A percentile compares a stretch with the other conserved stretches of the same genome.
These are phyloP conservation scores for Leccinum fibrillosum DNA, from an alignment of 768 basidiomycete genomes.

Conservation along the genomic window DNA sequence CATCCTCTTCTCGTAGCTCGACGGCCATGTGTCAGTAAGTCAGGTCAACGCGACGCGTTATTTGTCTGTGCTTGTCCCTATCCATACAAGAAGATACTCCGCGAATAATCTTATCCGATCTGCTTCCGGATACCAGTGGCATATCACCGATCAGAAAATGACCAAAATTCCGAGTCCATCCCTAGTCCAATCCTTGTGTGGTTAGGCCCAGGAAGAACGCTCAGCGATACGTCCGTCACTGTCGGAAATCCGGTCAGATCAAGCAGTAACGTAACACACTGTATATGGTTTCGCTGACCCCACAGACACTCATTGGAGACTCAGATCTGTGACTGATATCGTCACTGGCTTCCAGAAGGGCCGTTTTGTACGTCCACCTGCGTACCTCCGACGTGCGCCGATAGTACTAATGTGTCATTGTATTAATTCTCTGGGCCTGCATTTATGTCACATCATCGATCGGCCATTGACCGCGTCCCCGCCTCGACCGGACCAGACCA, in stretches of 20 bases:
- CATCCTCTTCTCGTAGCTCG: conserved; percentile 46
- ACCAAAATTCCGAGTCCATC: background rate
- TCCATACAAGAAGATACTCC: background rate
- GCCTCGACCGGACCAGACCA: background rate
- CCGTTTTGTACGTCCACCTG: background rate
- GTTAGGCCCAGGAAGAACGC: background rate
- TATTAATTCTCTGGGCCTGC: background rate
- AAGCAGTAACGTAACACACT: background rate
- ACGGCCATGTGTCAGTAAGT: conserved; percentile 34
- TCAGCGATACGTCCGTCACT: background rate
- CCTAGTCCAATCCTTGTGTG: background rate
- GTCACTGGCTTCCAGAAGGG: background rate
- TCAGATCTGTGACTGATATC: background rate
- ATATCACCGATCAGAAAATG: background rate
- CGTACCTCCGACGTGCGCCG: conserved; percentile 3
- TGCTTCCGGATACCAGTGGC: background rate
- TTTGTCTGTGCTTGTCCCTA: conserved; percentile 14
- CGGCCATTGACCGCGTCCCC: background rate
- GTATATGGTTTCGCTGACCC: background rate
- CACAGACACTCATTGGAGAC: background rate
- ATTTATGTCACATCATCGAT: background rate
- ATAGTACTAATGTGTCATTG: background rate
- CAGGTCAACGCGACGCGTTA: conserved; percentile 23
- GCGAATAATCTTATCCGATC: conserved; percentile 17
- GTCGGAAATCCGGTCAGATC: background rate